These are phyloP conservation scores for Myxozyma kluyveri DNA, from an alignment of 805 yeast genomes.

Conservation along the genomic window DNA sequence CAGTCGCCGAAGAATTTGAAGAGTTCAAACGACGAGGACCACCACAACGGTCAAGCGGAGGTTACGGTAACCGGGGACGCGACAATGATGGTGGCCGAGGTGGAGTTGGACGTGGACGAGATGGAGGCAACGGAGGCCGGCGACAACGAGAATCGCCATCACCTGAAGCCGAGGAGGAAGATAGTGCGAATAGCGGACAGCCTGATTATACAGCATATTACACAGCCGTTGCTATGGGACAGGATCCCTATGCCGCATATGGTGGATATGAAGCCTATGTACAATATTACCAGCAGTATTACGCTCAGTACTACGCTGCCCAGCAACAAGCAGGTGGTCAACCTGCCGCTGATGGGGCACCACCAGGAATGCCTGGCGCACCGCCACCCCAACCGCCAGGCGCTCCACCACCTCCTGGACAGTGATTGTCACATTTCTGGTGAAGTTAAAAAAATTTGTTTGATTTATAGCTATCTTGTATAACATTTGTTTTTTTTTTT, in stretches of 20 bases:
- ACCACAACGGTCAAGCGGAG: slow-evolving; percentile 10
- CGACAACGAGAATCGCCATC: slow-evolving; percentile 1
- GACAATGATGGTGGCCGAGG: not conserved
- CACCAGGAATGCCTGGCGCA: slow-evolving; percentile 1
- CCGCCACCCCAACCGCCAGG: not conserved
- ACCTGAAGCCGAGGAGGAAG: slow-evolving; percentile 11
- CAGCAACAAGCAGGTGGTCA: slow-evolving; percentile 9
- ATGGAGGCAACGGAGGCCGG: not conserved
- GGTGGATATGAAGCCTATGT: slow-evolving; percentile 34
- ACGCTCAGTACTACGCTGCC: slow-evolving; percentile 29
- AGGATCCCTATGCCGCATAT: slow-evolving; percentile 33
- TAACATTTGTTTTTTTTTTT: not conserved
- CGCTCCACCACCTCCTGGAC: slow-evolving; percentile 12
- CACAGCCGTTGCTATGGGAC: slow-evolving; percentile 30
- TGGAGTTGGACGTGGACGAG: not conserved
- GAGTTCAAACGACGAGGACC: slow-evolving; percentile 19
- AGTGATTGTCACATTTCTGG: not conserved
- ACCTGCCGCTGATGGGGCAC: not conserved
- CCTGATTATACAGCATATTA: slow-evolving; percentile 30
- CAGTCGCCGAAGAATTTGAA: slow-evolving; percentile 32
- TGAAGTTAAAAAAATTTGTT: too few species aligned
- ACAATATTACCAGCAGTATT: slow-evolving; percentile 30
- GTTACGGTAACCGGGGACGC: slow-evolving; percentile 1
- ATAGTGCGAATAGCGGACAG: slow-evolving; percentile 10
- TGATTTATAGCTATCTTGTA: too few species aligned